Base-by-base conservation (phyloP, 192 early-diverging fungal genomes). In the Gonapodya prolifera region DNA sequence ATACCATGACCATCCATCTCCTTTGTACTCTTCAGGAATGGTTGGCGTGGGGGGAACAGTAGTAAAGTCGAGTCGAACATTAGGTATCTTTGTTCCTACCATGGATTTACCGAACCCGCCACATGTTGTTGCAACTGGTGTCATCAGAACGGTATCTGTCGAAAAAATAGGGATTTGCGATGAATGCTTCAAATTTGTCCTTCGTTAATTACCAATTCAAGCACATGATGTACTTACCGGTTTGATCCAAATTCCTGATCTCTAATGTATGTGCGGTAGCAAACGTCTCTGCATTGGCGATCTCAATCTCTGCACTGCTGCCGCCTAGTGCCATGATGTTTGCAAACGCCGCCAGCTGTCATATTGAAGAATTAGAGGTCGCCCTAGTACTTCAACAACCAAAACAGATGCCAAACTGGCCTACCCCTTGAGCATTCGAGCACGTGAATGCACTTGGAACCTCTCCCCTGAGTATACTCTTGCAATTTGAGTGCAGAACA, bases 1-100 rank as follows among this genome's bases (percentile, higher is more conserved):
- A 32, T 2, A 30, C 71, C 71, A 73, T 32, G 71, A 30, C 71
- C 71, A 73, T 32, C 71, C 71, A 8, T 73, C 71, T 13, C 71
- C 71, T 29, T 73, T 73, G 8, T 32, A 73, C 31, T 32, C 71
- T 29, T 73, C 71, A 32, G 71, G 71, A 18, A 73, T 32, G 2
- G 18, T 32, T 18, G 32, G 32, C 31, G 18, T 73, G 18, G 71
- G 71, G 32, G 71, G 71, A 2, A 30, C 29, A 2, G 71, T 32
- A 29, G 71, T 16, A 2, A 18, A 30, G 71, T 73, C 71, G 71
- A 32, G 28, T 32, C 32, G 18, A 32, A 73, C 29, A 29, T 32
- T 30, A 13, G 71, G 71, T 8, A 73, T 30, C 32, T 73, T 73
- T 8, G 32, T 18, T 8, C 71, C 31, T 8, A 29, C 8, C 8